A percentile compares a stretch with the other conserved stretches of the same genome.
Evolutionary conservation across 352 stramenopile genomes (phyloP).

Genomic region (Bremia lactucae): DNA sequence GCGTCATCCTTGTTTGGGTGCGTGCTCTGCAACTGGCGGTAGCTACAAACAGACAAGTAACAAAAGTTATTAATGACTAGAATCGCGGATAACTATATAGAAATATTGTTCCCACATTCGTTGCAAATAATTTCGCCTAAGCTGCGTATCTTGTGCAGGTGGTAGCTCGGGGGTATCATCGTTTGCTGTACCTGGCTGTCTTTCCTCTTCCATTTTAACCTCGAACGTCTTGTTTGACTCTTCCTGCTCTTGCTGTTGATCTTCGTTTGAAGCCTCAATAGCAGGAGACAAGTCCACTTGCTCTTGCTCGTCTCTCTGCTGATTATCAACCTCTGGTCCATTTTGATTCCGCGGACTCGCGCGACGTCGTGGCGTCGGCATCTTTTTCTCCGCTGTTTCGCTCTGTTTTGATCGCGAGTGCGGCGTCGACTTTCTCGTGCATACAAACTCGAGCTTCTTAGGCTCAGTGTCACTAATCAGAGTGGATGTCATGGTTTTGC

Average conservation of each 20-base stretch:
- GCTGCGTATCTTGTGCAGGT: constrained; percentile 13
- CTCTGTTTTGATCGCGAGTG: constrained; percentile 12
- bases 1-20: constrained; percentile 45
- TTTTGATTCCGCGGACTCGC: constrained; percentile 16
- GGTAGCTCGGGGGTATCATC: constrained; percentile 4
- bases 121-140: constrained; percentile 21
- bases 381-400: constrained; percentile 9
- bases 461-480: background rate
- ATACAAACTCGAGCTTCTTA: constrained; percentile 7
- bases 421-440: constrained; percentile 12
- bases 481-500: constrained; percentile 3
- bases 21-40: constrained; percentile 48
- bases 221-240: background rate
- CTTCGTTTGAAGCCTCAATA: background rate
- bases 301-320: constrained; percentile 2
- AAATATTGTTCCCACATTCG: constrained; percentile 13
- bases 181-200: background rate
- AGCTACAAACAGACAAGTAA: constrained; percentile 21
- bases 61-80: background rate
- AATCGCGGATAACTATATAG: background rate
- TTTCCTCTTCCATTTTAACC: constrained; percentile 1
- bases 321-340: constrained; percentile 1
- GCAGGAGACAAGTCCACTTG: background rate
- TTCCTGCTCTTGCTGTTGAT: background rate
- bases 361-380: constrained; percentile 17